Base-by-base conservation (phyloP, 768 basidiomycete species). In the Mycena galopus region DNA sequence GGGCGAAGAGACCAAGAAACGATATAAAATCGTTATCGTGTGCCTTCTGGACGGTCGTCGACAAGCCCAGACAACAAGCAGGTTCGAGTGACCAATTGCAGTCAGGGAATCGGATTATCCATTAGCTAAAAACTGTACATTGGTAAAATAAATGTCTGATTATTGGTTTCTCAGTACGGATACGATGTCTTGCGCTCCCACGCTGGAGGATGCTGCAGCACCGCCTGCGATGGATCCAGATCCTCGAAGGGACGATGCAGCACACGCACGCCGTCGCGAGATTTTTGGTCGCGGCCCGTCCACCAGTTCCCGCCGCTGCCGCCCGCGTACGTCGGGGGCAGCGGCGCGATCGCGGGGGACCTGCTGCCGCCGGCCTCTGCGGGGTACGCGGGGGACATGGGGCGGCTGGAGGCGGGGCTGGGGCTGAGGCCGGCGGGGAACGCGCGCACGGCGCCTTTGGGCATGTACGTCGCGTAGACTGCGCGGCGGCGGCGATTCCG, bases 401-500 rank as follows among this genome's bases (percentile, higher is more conserved):
- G 29, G 11, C 44, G 61, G 44, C 61, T 50, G 19, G 61, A 16
- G 35, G 44, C 44, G 21, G 14, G 3, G 35, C 23, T n/a, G n/a
- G n/a, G n/a, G n/a, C n/a, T n/a, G 30, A 32, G 29, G 21, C 16
- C 33, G 12, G 16, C 29, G 37, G 72, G 71, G 62, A 70, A 73
- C 17, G 72, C 61, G 44, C 42, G 47, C 32, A 73, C 65, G 33
- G 68, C 29, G 65, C 72, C 75, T 17, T 67, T 55, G 56, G 72
- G 69, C 61, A 71, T 65, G 65, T 67, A 69, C 11, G 30, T 66
- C 32, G 65, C 69, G 50, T 75, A 73, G 33, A 70, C n/a, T 23
- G 35, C 63, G 30, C 75, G 75, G 21, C 67, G 72, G 39, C 37
- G 71, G 56, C 72, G 60, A 29, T 55, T 65, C 42, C 72, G 65